A percentile compares a stretch with the other conserved stretches of the same genome.
Conservation (phyloP, 2,329 filamentous ascomycete genomes). For the Microdochium nivale region DNA sequence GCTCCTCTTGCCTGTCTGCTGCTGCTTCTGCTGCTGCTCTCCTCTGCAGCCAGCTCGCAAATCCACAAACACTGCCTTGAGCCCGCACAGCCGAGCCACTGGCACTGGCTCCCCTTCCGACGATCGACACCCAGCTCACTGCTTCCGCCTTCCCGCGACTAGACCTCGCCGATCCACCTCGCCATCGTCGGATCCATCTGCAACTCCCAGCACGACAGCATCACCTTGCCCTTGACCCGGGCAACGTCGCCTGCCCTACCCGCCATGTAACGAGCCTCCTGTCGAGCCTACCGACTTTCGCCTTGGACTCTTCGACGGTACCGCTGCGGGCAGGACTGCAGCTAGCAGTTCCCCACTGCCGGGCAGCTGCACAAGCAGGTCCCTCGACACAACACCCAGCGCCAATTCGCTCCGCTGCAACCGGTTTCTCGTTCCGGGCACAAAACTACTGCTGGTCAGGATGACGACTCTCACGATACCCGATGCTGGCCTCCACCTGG, state of each 20-base stretch:
- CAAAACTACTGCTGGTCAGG: slow-evolving; percentile 7
- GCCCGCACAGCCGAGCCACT: background rate
- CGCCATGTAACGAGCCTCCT: background rate
- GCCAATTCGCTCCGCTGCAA: background rate
- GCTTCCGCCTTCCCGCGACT: background rate
- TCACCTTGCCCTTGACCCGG: background rate
- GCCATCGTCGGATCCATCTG: background rate
- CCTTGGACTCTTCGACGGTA: background rate
- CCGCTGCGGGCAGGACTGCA: background rate
- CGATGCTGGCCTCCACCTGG: slow-evolving; percentile 48
- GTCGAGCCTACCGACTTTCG: background rate
- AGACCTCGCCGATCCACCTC: background rate
- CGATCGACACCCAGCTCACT: background rate
- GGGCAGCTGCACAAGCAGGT: background rate
- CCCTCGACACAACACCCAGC: slow-evolving; percentile 1
- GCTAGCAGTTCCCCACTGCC: background rate
- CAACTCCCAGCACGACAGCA: background rate
- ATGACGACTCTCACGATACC: slow-evolving; percentile 50
- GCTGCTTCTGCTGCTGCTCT: background rate
- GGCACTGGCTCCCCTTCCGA: background rate
- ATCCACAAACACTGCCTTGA: background rate
- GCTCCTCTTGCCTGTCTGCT: background rate
- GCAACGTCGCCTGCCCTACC: background rate
- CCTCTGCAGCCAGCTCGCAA: background rate
- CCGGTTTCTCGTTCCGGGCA: background rate